Percentiles rank a stretch among this genome's conserved stretches.
These are phyloP conservation scores for Corniculantispora saksenae DNA, from an alignment of 2,329 filamentous ascomycete genomes.

Conservation along the genomic window DNA sequence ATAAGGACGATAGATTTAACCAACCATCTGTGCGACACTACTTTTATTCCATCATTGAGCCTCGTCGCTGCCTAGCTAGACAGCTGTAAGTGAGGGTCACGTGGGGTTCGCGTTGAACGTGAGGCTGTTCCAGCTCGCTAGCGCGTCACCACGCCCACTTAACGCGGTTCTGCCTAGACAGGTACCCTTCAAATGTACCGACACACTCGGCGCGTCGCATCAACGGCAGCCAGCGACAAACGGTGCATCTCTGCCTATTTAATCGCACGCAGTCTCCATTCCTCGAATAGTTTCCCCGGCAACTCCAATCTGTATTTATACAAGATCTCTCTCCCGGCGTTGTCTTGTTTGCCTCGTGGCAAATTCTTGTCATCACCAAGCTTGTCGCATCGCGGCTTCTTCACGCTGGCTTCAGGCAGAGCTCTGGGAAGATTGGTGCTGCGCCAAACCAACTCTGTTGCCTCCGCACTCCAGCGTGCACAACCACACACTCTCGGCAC, in stretches of 20 bases:
- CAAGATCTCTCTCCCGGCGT: not conserved
- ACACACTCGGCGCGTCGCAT: conserved; percentile 12
- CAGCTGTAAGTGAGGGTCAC: not conserved
- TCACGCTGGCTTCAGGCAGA: conserved; percentile 16
- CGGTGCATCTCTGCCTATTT: not conserved
- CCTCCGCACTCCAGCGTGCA: conserved; percentile 1
- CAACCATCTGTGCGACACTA: no score
- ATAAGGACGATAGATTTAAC: not conserved
- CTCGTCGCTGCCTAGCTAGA: not conserved
- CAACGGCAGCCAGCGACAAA: not conserved
- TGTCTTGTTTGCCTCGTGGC: not conserved
- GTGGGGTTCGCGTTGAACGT: conserved; percentile 11
- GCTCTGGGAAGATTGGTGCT: conserved; percentile 13
- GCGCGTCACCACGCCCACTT: conserved; percentile 20
- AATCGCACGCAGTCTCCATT: not conserved
- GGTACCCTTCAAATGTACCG: conserved; percentile 8
- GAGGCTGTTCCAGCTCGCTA: not conserved
- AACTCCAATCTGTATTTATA: no score
- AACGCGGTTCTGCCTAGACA: conserved; percentile 22
- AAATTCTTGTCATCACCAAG: not conserved
- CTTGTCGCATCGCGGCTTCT: not conserved
- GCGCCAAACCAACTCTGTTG: not conserved
- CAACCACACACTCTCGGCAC: conserved; percentile 7
- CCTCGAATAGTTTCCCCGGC: not conserved
- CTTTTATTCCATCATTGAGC: not conserved